Evolutionary conservation across 2,329 filamentous ascomycete species (phyloP).

Genomic region (Ophiobolus disseminans): DNA sequence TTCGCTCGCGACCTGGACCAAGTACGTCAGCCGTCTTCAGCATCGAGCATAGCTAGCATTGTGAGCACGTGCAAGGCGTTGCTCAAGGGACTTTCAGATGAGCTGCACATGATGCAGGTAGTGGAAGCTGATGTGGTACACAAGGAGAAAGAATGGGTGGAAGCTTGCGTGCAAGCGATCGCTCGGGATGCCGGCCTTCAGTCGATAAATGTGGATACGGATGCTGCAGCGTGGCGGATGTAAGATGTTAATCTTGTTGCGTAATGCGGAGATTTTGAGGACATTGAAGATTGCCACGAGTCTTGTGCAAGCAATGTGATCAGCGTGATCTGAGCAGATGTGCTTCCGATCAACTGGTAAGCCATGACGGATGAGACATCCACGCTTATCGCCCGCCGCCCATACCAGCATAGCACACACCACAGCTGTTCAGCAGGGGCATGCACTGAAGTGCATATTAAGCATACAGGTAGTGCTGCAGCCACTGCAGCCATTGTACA

Average conservation of each 20-base stretch:
- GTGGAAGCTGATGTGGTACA: constrained; percentile 40
- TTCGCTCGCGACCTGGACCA: constrained; percentile 42
- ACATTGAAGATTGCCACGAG: background rate
- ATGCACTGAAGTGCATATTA: no score
- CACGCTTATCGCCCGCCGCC: background rate
- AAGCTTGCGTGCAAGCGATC: constrained; percentile 38
- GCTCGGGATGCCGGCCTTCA: constrained; percentile 29
- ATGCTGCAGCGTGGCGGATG: constrained; percentile 35
- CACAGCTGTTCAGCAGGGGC: background rate
- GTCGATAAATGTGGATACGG: constrained; percentile 15
- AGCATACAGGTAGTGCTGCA: constrained; percentile 2
- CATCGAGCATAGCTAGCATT: constrained; percentile 44
- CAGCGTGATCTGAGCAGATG: background rate
- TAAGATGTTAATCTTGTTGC: background rate
- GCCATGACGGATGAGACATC: background rate
- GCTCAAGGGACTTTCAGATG: constrained; percentile 39
- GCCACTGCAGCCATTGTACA: background rate
- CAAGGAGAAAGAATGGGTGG: constrained; percentile 47
- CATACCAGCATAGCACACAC: background rate
- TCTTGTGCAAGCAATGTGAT: background rate
- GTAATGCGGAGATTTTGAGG: background rate
- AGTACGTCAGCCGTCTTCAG: constrained; percentile 34
- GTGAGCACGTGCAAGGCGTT: constrained; percentile 39
- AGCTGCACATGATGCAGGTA: constrained; percentile 43
- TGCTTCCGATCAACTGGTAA: background rate